A percentile compares a stretch with the other conserved stretches of the same genome.
Conservation (phyloP, 257 asterid genomes). For the Perilla frutescens region DNA sequence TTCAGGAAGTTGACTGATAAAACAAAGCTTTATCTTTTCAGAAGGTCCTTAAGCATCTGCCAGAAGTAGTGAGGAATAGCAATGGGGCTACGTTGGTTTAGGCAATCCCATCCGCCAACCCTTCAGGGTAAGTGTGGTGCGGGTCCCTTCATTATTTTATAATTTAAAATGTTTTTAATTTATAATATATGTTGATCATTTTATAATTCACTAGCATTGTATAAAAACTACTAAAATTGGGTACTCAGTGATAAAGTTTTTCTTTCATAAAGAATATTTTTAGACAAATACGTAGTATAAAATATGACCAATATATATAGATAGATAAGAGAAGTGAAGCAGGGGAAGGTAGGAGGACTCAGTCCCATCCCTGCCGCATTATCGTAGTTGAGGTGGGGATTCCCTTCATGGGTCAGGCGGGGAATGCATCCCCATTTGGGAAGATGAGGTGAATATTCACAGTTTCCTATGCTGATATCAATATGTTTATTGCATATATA, state of each 20-base stretch:
- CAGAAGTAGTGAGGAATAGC: neutral
- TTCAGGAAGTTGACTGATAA: neutral
- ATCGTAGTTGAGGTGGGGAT: neutral
- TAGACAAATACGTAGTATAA: no score
- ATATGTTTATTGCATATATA: no score
- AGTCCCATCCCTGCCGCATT: neutral
- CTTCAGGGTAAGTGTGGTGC: neutral
- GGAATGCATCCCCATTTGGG: neutral
- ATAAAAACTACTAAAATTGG: no score
- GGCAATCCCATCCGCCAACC: neutral
- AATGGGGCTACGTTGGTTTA: neutral
- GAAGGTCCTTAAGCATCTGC: neutral
- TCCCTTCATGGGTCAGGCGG: neutral
- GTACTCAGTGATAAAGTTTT: no score
- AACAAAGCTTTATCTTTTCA: neutral
- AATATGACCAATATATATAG: no score
- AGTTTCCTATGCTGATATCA: no score
- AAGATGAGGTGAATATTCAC: no score
- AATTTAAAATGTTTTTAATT: no score
- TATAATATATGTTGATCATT: neutral
- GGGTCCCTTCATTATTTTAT: no score
- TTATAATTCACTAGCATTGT: neutral
- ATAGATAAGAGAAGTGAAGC: neutral
- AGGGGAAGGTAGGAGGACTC: neutral
- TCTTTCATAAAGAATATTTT: no score